phyloP scores from a whole-genome alignment of 305 asterid species.

The Rubia peregrina region DNA sequence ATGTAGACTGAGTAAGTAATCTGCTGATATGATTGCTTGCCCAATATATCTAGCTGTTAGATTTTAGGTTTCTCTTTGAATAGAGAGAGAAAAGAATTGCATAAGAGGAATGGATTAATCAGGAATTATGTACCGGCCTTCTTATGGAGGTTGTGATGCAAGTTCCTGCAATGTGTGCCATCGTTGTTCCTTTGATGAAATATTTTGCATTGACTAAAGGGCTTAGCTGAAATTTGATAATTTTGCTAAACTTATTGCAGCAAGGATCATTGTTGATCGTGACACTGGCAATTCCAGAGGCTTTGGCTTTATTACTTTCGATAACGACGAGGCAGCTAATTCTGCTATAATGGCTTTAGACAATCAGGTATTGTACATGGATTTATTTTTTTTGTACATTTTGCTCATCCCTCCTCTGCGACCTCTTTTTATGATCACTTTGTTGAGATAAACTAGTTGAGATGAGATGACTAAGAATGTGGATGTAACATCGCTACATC shows the following conservation, averaged over 20 bases:
- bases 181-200: neutral
- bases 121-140: neutral
- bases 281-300: conserved; percentile 84
- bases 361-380: conserved; percentile 40
- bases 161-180: neutral
- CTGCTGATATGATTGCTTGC: neutral
- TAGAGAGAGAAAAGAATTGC: neutral
- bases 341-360: conserved; percentile 88
- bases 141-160: neutral
- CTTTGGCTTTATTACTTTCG: conserved; percentile 72
- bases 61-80: neutral
- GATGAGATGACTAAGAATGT: neutral
- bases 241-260: conserved; percentile 31
- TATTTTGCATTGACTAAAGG: neutral
- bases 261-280: conserved; percentile 60
- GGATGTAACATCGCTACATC: neutral
- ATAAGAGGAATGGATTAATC: neutral
- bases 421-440: neutral
- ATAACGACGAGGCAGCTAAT: conserved; percentile 56
- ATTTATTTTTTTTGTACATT: neutral
- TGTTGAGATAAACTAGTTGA: neutral
- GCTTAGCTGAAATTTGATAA: neutral
- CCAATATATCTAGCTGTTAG: neutral
- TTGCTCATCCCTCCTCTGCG: neutral
- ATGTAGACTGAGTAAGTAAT: no score